Base-by-base conservation (phyloP, 1,139 yeast genomes). In the Suhomyces guaymorum region DNA sequence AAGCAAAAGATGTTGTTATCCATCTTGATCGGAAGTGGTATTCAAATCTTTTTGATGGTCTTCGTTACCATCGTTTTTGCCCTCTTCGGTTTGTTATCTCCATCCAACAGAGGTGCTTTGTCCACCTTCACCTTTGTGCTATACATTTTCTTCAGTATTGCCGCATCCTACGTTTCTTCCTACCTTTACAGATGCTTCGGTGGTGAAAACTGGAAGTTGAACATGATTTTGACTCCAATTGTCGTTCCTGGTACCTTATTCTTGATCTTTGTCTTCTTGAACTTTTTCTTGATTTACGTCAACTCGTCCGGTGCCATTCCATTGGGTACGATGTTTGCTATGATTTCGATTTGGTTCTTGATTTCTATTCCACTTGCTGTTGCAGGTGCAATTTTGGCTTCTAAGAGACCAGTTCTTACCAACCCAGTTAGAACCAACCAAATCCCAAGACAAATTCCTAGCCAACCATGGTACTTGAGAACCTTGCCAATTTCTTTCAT, bases 251-350 rank as follows among this genome's bases (percentile, higher is more conserved):
- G 95, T 22, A 45, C 70, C 12, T 70, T 89, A 24, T 85, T 90
- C 52, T 54, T 64, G 4, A 57, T 76, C 4, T 82, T 92, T 47
- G 51, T 88, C 15, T 66, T 80, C 35, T 72, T 90, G 62, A 92
- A 92, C 63, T 82, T 90, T 66, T 82, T 92, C 61, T 73, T 94
- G 56, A 75, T 90, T 30, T 75, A 72, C 52, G 94, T 73, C 23
- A 73, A 79, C 29, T 86, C 97, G 0, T 89, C 97, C 0, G 97
- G 97, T 30, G 97, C 97, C 1, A 88, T 92, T 40, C 98, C 99
- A 30, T 61, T 85, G 37, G 95, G 96, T 13, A 88, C 96, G 9
- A 79, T 94, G 82, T 53, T 83, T 35, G 95, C 92, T 5, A 78
- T 92, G 30, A 72, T 90, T 14, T 61, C 76, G 4, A 78, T 92